Percentiles rank a stretch among this genome's conserved stretches.
Conservation (phyloP, 331 rosid genomes). For the Rosa hybrid region DNA sequence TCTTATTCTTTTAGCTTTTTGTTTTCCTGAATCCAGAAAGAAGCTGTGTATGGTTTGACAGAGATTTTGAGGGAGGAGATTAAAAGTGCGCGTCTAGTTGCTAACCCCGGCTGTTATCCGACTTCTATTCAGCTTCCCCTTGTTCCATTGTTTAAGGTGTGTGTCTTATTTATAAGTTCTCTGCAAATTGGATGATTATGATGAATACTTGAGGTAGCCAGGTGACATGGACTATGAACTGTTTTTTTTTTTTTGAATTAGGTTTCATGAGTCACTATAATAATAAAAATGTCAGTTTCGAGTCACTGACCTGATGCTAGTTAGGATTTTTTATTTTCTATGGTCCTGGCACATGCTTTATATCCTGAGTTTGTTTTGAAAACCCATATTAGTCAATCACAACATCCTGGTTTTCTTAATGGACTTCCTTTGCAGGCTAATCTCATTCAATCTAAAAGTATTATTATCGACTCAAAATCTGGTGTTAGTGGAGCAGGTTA, state of each 20-base stretch:
- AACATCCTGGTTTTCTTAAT: conserved; percentile 13
- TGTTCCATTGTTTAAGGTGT: conserved; percentile 86
- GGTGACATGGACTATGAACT: not conserved
- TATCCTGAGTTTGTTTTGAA: not conserved
- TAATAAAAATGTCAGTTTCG: not conserved
- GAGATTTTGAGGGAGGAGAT: conserved; percentile 74
- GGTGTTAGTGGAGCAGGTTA: conserved; percentile 98
- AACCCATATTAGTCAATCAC: not conserved
- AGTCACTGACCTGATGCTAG: conserved; percentile 18
- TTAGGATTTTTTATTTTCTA: not conserved
- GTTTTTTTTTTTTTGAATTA: conserved; percentile 4
- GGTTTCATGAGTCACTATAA: conserved; percentile 9
- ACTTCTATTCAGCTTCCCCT: conserved; percentile 94
- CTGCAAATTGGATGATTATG: not conserved
- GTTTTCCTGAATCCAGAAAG: conserved; percentile 62
- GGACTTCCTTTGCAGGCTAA: conserved; percentile 58
- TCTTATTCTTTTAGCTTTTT: not conserved
- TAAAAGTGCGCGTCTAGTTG: conserved; percentile 77
- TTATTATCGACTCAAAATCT: conserved; percentile 88
- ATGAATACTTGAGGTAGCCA: not conserved
- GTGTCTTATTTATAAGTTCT: conserved; percentile 18
- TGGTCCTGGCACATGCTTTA: conserved; percentile 10
- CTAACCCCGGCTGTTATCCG: conserved; percentile 99
- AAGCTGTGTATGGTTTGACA: conserved; percentile 91
- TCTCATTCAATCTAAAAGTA: conserved; percentile 55